Evolutionary conservation across 1,284 basidiomycete genomes (phyloP), one percentile per base, ranked within the genome.

Genomic region (Moesziomyces parantarcticus): DNA sequence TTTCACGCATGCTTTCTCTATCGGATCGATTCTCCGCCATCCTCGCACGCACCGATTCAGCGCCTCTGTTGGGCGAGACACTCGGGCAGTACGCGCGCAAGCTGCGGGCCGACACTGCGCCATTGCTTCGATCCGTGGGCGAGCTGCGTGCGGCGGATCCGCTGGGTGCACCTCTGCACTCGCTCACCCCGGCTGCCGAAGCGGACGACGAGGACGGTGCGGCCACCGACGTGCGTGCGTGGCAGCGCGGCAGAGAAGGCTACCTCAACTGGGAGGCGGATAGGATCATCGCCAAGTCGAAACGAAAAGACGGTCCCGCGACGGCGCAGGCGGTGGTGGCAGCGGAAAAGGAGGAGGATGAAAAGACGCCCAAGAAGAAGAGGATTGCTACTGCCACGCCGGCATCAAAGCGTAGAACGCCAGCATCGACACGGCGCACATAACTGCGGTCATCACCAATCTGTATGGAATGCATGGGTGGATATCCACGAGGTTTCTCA

Each of bases 241-340:
- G 77, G 80, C 68, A 77, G 23, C 51, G 63, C 14, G 73, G 76
- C 13, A 66, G 80, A 21, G 78, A 82, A 47, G 64, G 52, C 3
- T 82, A 80, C 50, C 58, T 82, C 25, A 76, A 71, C 36, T 82
- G 80, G 80, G 77, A 79, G 51, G 71, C 77, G 18, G 62, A 76
- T 25, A 57, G 75, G 11, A 79, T 82, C 48, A 57, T 81, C 26
- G 71, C 76, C 20, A 71, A 74, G 42, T 51, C 48, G 48, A 74
- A 74, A 10, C 41, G 52, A 11, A 50, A 42, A n/a, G 50, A 50
- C 0, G 42, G 22, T 5, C 29, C 50, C 25, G 41, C 41, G 39
- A 32, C 41, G 10, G 25, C 32, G 22, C n/a, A n/a, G n/a, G 34
- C 44, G 18, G 14, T 26, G 16, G 23, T 45, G 5, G 9, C 7